A percentile compares a stretch with the other conserved stretches of the same genome.
phyloP scores from a whole-genome alignment of 1,139 yeast species.

The Spencermartinsiella ligniputridi region DNA sequence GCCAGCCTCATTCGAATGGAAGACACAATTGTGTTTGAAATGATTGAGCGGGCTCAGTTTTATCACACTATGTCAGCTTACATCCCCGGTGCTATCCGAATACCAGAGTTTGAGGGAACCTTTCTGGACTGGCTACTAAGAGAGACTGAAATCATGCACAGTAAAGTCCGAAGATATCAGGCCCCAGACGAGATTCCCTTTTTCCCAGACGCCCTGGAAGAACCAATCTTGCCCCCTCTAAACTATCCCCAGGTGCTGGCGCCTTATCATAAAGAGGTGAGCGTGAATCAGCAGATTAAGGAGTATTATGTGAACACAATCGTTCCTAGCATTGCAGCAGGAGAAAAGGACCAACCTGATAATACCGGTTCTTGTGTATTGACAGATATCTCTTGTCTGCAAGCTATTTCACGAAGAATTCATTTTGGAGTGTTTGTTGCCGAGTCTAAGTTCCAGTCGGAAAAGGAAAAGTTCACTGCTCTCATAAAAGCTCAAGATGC shows the following conservation, averaged over 20 bases:
- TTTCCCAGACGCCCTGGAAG: conserved; percentile 62
- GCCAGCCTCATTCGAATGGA: conserved; percentile 88
- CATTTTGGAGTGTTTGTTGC: conserved; percentile 98
- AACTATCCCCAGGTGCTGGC: conserved; percentile 79
- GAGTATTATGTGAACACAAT: conserved; percentile 62
- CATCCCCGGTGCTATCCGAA: conserved; percentile 49
- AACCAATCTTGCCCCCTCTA: conserved; percentile 72
- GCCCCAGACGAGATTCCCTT: conserved; percentile 97
- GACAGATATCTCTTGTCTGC: conserved; percentile 81
- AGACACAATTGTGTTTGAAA: conserved; percentile 86
- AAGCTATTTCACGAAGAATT: conserved; percentile 85
- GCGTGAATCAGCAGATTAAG: conserved; percentile 67
- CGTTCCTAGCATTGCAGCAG: conserved; percentile 68
- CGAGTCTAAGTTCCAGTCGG: conserved; percentile 79
- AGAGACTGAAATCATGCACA: conserved; percentile 73
- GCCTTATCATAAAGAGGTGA: conserved; percentile 64
- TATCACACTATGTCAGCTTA: conserved; percentile 73
- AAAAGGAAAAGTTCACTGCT: conserved; percentile 57
- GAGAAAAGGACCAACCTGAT: conserved; percentile 62
- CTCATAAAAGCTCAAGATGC: conserved; percentile 64
- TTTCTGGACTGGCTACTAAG: conserved; percentile 82
- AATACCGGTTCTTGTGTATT: conserved; percentile 84
- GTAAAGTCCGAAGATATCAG: conserved; percentile 79
- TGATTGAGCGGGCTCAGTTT: conserved; percentile 91
- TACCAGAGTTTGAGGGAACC: conserved; percentile 71